These are phyloP conservation scores for Xylaria nigripes DNA, from an alignment of 495 filamentous ascomycete genomes.

Conservation along the genomic window DNA sequence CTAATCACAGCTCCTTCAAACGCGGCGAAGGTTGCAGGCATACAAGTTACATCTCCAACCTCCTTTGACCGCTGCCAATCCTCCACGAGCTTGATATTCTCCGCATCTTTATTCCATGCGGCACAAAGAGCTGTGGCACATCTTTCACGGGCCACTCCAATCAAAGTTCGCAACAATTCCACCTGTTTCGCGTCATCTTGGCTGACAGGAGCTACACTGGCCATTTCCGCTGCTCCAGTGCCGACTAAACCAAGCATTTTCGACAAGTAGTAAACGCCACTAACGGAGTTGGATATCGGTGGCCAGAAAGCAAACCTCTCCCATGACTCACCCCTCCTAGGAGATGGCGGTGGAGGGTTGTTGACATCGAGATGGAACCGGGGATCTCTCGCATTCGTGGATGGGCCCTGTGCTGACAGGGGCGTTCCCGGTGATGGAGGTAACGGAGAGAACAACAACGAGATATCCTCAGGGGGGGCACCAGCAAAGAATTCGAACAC, in stretches of 20 bases:
- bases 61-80: slow-evolving; percentile 80
- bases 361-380: slow-evolving; percentile 71
- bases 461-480: slow-evolving; percentile 82
- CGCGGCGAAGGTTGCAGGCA: slow-evolving; percentile 72
- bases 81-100: slow-evolving; percentile 80
- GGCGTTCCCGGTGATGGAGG: slow-evolving; percentile 65
- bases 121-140: slow-evolving; percentile 70
- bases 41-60: slow-evolving; percentile 73
- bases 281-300: slow-evolving; percentile 80
- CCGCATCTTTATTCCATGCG: slow-evolving; percentile 82
- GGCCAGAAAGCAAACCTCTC: slow-evolving; percentile 98
- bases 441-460: slow-evolving; percentile 70
- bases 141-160: slow-evolving; percentile 74
- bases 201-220: slow-evolving; percentile 55
- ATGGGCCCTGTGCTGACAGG: slow-evolving; percentile 36
- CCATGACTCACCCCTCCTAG: slow-evolving; percentile 69
- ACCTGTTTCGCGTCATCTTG: slow-evolving; percentile 47
- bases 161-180: slow-evolving; percentile 61
- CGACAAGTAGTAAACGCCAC: slow-evolving; percentile 75
- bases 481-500: slow-evolving; percentile 79
- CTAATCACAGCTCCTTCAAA: slow-evolving; percentile 70
- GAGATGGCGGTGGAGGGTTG: slow-evolving; percentile 68
- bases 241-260: slow-evolving; percentile 74
- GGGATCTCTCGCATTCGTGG: slow-evolving; percentile 49
- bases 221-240: slow-evolving; percentile 79